Base-by-base conservation (phyloP, 2,329 filamentous ascomycete species). In the Dichotomopilus funicola region DNA sequence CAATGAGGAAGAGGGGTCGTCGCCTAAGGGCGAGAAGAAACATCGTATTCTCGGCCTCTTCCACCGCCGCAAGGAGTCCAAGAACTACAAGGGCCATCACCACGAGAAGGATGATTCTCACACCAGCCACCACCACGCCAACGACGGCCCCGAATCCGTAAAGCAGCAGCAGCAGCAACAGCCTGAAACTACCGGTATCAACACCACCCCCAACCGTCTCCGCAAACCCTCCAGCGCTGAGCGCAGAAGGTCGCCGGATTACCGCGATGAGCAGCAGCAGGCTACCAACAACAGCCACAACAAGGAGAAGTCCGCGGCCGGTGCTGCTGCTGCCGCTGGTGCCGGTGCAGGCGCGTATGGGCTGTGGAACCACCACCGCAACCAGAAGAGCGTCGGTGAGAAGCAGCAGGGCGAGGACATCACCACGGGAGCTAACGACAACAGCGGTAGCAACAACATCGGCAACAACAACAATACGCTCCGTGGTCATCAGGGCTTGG, bases 41-140 rank as follows among this genome's bases (percentile, higher is more conserved):
- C 56, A 60, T 41, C 53, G 46, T n/a, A 55, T 65, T 12, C 44
- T 64, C 9, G 59, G 63, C 31, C 57, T 64, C 47, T 64, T 65
- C 57, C 58, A 61, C 38, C 58, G 62, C 12, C 46, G 59, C 55
- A 64, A 63, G 53, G 56, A 59, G 19, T 27, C 19, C 3, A 27
- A 27, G 34, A 52, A 60, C 12, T 51, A 38, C 11, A 45, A 51
- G 10, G 50, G 60, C 5, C 52, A 55, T 1, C 34, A 44, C 5
- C 50, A 43, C 33, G 57, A 54, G n/a, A 53, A 51, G n/a, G 49
- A 46, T 7, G 40, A 27, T 27, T 2, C 19, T 27, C 19, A 27
- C 19, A 2, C 11, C 27, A 36, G 31, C n/a, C 44, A 54, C 6
- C 49, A 19, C 10, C n/a, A n/a, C n/a, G n/a, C n/a, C n/a, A n/a